Conservation (phyloP, 2,329 filamentous ascomycete genomes). For the Dactylellina cionopaga region DNA sequence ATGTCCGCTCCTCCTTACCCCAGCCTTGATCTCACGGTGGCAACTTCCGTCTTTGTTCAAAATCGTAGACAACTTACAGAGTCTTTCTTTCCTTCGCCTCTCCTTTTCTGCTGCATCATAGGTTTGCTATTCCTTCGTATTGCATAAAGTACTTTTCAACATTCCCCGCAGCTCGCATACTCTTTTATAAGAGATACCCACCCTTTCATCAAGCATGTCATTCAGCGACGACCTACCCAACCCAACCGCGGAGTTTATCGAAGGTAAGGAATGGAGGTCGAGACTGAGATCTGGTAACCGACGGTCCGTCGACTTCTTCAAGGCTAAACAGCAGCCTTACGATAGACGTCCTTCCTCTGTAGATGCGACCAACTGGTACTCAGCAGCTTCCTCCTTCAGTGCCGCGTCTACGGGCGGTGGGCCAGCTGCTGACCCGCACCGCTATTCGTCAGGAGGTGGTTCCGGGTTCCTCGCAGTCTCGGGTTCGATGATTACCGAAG, state of each 20-base stretch:
- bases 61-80: not conserved
- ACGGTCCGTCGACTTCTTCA: slow-evolving; percentile 37
- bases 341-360: slow-evolving; percentile 40
- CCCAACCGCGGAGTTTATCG: slow-evolving; percentile 14
- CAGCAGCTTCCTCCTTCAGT: slow-evolving; percentile 31
- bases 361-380: slow-evolving; percentile 31
- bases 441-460: not conserved
- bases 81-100: not conserved
- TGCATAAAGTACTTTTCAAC: not conserved
- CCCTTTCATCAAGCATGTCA: slow-evolving; percentile 26
- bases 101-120: not conserved
- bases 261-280: slow-evolving; percentile 27
- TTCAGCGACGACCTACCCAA: slow-evolving; percentile 13
- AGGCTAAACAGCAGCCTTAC: slow-evolving; percentile 37
- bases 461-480: slow-evolving; percentile 15
- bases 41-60: not conserved
- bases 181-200: too few species aligned
- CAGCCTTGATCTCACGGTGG: slow-evolving; percentile 1
- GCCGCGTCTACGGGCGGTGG: slow-evolving; percentile 15
- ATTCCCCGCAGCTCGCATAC: not conserved
- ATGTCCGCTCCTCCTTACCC: slow-evolving; percentile 15
- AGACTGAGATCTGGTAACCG: slow-evolving; percentile 19
- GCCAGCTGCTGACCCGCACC: not conserved
- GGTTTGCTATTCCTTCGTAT: not conserved
- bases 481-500: slow-evolving; percentile 6